These are phyloP conservation scores for Euphorbia pulcherrima DNA, from an alignment of 345 rosid species.

Conservation along the genomic window DNA sequence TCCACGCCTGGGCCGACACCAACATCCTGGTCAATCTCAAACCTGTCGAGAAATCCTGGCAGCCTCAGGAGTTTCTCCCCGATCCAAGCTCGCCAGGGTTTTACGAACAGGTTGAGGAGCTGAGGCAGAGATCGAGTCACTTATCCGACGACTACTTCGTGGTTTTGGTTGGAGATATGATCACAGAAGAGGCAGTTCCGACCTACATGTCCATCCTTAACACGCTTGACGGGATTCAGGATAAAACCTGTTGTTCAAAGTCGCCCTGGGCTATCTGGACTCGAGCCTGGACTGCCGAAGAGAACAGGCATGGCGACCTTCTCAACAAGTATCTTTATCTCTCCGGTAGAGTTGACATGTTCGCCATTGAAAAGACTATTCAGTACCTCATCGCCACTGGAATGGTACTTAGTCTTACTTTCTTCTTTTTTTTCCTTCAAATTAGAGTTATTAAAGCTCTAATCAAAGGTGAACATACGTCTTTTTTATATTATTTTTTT, in stretches of 20 bases:
- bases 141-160: slow-evolving; percentile 28
- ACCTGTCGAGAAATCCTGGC: slow-evolving; percentile 28
- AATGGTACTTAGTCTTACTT: slow-evolving; percentile 31
- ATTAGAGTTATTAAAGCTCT: too few species aligned
- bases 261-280: slow-evolving; percentile 59
- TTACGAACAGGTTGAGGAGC: slow-evolving; percentile 16
- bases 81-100: slow-evolving; percentile 15
- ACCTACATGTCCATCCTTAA: slow-evolving; percentile 22
- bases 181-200: slow-evolving; percentile 25
- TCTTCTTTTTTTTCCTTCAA: too few species aligned
- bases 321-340: slow-evolving; percentile 60
- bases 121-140: slow-evolving; percentile 23
- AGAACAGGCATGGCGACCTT: slow-evolving; percentile 58
- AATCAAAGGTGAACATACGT: too few species aligned
- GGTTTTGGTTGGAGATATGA: slow-evolving; percentile 26
- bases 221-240: slow-evolving; percentile 13
- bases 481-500: too few species aligned
- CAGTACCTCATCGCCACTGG: slow-evolving; percentile 60
- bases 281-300: slow-evolving; percentile 62
- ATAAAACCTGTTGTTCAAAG: slow-evolving; percentile 20
- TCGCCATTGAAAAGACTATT: slow-evolving; percentile 52
- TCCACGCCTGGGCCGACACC: slow-evolving; percentile 16
- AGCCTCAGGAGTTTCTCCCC: slow-evolving; percentile 29
- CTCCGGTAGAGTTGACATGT: slow-evolving; percentile 57
- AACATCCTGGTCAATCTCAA: slow-evolving; percentile 13